Conservation (phyloP, 345 rosid genomes). For the Capsella bursapastoris region DNA sequence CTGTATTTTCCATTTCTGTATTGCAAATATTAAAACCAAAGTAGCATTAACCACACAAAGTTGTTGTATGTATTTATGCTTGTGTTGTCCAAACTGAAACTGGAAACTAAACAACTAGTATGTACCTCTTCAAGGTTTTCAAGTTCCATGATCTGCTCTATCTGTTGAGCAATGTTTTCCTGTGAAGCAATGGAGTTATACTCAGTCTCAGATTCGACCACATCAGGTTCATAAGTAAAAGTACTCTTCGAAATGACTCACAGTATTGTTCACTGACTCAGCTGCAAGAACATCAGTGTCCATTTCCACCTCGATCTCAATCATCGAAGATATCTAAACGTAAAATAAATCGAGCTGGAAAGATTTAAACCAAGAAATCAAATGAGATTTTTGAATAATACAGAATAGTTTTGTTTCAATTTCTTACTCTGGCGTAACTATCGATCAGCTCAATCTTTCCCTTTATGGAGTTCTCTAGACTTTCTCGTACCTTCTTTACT, state of each 20-base stretch:
- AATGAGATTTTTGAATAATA: background rate
- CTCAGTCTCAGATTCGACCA: background rate
- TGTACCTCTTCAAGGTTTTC: slow-evolving; percentile 86
- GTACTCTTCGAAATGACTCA: slow-evolving; percentile 44
- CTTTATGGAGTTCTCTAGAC: slow-evolving; percentile 72
- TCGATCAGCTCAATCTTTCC: slow-evolving; percentile 89
- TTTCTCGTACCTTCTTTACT: slow-evolving; percentile 81
- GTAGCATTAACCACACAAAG: background rate
- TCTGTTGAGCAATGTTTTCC: slow-evolving; percentile 84
- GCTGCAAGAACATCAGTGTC: slow-evolving; percentile 96
- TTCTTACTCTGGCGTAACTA: slow-evolving; percentile 81
- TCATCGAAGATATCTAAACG: slow-evolving; percentile 91
- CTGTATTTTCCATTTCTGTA: slow-evolving; percentile 87
- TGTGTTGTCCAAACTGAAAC: slow-evolving; percentile 17
- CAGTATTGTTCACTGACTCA: slow-evolving; percentile 78
- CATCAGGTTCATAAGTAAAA: slow-evolving; percentile 11
- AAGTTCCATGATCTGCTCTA: slow-evolving; percentile 90
- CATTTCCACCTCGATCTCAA: slow-evolving; percentile 96
- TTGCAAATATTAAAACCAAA: slow-evolving; percentile 11
- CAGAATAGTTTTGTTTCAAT: background rate
- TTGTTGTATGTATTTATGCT: background rate
- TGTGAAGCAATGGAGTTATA: slow-evolving; percentile 40
- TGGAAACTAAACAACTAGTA: too few species aligned
- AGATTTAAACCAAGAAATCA: background rate
- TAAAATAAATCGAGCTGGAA: background rate